Evolutionary conservation across 1,284 basidiomycete genomes (phyloP).

Genomic region (Spongiforma sp.): DNA sequence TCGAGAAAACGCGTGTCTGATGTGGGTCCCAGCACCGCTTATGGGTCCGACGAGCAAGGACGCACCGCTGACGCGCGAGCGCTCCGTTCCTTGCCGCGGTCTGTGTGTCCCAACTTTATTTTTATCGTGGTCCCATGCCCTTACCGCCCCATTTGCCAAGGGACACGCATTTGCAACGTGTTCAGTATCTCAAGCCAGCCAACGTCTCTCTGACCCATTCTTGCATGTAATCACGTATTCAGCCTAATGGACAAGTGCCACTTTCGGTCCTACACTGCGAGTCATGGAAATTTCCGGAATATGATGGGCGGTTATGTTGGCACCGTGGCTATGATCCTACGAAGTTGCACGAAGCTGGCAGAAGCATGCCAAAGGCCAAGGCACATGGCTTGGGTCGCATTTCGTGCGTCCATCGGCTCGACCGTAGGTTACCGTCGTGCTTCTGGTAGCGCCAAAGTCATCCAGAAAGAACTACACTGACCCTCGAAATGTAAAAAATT

Average conservation of each 20-base stretch:
- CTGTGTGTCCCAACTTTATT: not conserved
- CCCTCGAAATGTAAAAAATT: constrained; percentile 11
- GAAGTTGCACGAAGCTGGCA: constrained; percentile 25
- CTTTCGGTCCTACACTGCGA: constrained; percentile 3
- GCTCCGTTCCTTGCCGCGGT: constrained; percentile 16
- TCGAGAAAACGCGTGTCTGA: not conserved
- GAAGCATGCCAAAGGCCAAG: constrained; percentile 30
- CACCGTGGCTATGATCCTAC: constrained; percentile 33
- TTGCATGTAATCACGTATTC: constrained; percentile 20
- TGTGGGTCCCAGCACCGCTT: constrained; percentile 13
- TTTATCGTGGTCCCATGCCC: no score
- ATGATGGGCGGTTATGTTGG: constrained; percentile 17
- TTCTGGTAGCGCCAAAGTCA: not conserved
- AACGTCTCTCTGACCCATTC: constrained; percentile 3
- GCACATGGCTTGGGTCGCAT: constrained; percentile 3
- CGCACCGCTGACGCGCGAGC: constrained; percentile 13
- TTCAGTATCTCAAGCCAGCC: constrained; percentile 1
- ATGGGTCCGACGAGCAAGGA: constrained; percentile 24
- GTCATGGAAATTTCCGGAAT: not conserved
- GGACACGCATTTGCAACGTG: constrained; percentile 30
- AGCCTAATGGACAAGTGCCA: constrained; percentile 2
- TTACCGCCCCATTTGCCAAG: not conserved
- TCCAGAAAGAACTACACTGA: not conserved
- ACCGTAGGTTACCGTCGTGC: no score
- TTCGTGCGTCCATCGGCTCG: no score